These are phyloP conservation scores for Alloascoidea hylecoeti DNA, from an alignment of 805 yeast genomes.

Conservation along the genomic window DNA sequence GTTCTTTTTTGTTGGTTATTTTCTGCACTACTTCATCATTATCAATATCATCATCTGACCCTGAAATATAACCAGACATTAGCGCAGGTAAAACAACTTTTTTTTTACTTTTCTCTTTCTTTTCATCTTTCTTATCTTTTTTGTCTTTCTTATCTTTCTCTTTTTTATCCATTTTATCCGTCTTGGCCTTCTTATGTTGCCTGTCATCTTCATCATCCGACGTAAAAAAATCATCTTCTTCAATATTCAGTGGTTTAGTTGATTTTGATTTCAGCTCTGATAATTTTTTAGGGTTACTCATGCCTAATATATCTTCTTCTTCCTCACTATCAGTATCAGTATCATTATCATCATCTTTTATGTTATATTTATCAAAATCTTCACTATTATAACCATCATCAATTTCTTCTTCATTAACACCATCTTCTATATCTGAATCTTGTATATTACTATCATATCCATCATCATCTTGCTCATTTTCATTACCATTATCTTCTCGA, in stretches of 20 bases:
- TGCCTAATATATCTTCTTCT: slow-evolving; percentile 9
- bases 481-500: slow-evolving; percentile 3
- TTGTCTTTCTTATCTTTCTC: slow-evolving; percentile 23
- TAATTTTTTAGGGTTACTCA: slow-evolving; percentile 8
- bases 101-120: slow-evolving; percentile 18
- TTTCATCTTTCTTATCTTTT: slow-evolving; percentile 14
- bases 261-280: too few species aligned
- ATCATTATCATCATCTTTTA: slow-evolving; percentile 1
- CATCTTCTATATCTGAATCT: slow-evolving; percentile 17
- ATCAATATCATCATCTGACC: slow-evolving; percentile 26
- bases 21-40: slow-evolving; percentile 17
- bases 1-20: slow-evolving; percentile 9
- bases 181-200: slow-evolving; percentile 10
- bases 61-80: slow-evolving; percentile 65
- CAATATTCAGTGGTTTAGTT: slow-evolving; percentile 12
- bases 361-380: slow-evolving; percentile 6
- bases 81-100: slow-evolving; percentile 52
- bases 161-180: slow-evolving; percentile 39
- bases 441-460: slow-evolving; percentile 16
- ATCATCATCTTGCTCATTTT: slow-evolving; percentile 8
- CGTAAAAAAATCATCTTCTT: slow-evolving; percentile 13
- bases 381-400: slow-evolving; percentile 7
- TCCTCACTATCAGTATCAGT: slow-evolving; percentile 9
- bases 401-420: slow-evolving; percentile 5
- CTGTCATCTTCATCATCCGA: slow-evolving; percentile 26